Evolutionary conservation across 768 basidiomycete species (phyloP), one percentile per base, ranked within the genome.

Genomic region (Mycena amicta): DNA sequence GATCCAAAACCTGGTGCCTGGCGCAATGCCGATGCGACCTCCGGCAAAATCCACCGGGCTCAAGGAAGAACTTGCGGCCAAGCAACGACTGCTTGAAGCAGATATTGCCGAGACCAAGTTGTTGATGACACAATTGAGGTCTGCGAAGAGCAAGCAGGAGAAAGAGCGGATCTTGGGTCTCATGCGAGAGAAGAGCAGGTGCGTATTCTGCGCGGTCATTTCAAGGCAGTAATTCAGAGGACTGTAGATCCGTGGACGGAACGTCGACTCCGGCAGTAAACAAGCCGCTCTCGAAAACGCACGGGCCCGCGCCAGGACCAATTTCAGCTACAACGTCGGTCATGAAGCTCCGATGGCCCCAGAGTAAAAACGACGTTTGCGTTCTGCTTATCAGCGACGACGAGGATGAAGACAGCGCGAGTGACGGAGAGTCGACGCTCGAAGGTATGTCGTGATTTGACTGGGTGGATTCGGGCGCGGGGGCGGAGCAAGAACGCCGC

Each of bases 131-230:
- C 72, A 76, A 63, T 71, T 85, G 28, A 56, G 69, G n/a, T 66
- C 66, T 31, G 80, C 83, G 31, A 72, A 69, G 55, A 80, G 76
- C 12, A 85, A 83, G 71, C 73, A 72, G 52, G 84, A 85, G 70
- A 83, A 77, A 62, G 80, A 82, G 20, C 61, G 56, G 8, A 72
- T 86, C 4, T 61, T 82, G 67, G 69, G 65, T 8, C 63, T 75
- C 22, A 77, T 86, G 75, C 76, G 80, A 45, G 78, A 83, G 69
- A 76, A 75, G 62, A 80, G 72, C 61, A 77, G 83, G 85, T 87
- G 76, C 73, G 84, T 83, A 4, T 49, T 49, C 56, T 39, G 31
- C 58, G 47, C 43, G 22, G 37, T 27, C 47, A 59, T 22, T 47
- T 53, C 50, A 31, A 55, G 43, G 33, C 39, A 52, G 11, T 18